These are phyloP conservation scores for Mediolabrus comicus DNA, from an alignment of 108 stramenopile genomes.

Conservation along the genomic window DNA sequence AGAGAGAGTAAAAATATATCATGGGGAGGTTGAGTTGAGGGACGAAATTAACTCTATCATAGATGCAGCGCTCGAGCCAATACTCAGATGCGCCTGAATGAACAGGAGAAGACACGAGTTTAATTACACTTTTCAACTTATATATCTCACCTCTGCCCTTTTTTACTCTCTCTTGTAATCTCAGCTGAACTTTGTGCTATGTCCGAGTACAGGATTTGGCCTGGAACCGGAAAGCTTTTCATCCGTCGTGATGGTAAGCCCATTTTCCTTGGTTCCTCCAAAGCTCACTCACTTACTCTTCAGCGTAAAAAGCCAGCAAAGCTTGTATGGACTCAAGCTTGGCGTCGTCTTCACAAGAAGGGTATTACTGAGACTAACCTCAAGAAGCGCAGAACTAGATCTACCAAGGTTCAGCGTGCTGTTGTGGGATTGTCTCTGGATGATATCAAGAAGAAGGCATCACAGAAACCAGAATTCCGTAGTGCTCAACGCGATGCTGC, in stretches of 20 bases:
- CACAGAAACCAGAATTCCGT: slow-evolving; percentile 82
- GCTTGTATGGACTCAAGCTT: slow-evolving; percentile 99
- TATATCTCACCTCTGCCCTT: not conserved
- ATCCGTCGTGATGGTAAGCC: slow-evolving; percentile 99
- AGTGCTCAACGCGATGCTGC: slow-evolving; percentile 79
- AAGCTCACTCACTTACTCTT: slow-evolving; percentile 92
- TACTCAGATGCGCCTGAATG: not conserved
- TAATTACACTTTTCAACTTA: not conserved
- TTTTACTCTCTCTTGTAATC: slow-evolving; percentile 4
- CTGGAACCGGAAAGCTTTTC: slow-evolving; percentile 98
- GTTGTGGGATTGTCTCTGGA: slow-evolving; percentile 97
- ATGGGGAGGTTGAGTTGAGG: too few relatives aligned
- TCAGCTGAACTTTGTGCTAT: slow-evolving; percentile 97
- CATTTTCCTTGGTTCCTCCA: slow-evolving; percentile 92
- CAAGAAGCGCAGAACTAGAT: slow-evolving; percentile 90
- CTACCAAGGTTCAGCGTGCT: slow-evolving; percentile 94
- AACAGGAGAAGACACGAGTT: not conserved
- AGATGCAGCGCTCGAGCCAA: too few relatives aligned
- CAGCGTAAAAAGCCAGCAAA: slow-evolving; percentile 99
- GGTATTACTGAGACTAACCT: slow-evolving; percentile 85
- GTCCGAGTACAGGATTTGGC: slow-evolving; percentile 99
- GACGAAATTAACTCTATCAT: too few relatives aligned
- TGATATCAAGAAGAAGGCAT: slow-evolving; percentile 95
- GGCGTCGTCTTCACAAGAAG: slow-evolving; percentile 99
- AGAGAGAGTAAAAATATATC: too few relatives aligned